phyloP scores from a whole-genome alignment of 2,329 filamentous ascomycete species.

The Acarospora socialis region DNA sequence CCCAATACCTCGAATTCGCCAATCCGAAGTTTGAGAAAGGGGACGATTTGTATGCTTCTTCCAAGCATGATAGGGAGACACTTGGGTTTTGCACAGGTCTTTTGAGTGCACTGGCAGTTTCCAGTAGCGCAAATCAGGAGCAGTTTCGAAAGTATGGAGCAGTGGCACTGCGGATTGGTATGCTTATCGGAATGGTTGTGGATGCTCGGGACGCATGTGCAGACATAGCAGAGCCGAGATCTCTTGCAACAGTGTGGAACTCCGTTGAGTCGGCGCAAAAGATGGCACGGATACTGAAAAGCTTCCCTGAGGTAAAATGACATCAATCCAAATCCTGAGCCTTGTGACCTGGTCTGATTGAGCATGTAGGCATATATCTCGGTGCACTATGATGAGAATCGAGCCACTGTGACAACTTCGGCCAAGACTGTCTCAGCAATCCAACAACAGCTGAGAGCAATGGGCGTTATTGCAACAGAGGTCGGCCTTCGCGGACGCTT shows the following conservation, averaged over 20 bases:
- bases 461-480: conserved; percentile 18
- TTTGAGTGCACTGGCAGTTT: conserved; percentile 25
- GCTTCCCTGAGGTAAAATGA: too few relatives aligned
- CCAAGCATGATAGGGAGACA: conserved; percentile 13
- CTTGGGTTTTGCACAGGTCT: conserved; percentile 29
- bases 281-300: background rate
- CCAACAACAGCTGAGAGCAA: conserved; percentile 15
- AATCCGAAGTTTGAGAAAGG: background rate
- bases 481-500: conserved; percentile 23
- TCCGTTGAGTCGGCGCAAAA: background rate
- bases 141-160: conserved; percentile 25
- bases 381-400: conserved; percentile 24
- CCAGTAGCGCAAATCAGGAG: conserved; percentile 16
- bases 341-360: too few relatives aligned
- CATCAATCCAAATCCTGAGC: too few relatives aligned
- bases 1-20: conserved; percentile 12
- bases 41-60: conserved; percentile 1
- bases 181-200: conserved; percentile 26
- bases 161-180: conserved; percentile 25
- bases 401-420: conserved; percentile 24
- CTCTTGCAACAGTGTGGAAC: conserved; percentile 16
- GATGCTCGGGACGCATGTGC: conserved; percentile 22
- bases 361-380: conserved; percentile 23
- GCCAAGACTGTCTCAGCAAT: conserved; percentile 11
- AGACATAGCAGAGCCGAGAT: conserved; percentile 14